A percentile compares a stretch with the other conserved stretches of the same genome.
Conservation (phyloP, 306 rosid species). For the Dryas octopetala region DNA sequence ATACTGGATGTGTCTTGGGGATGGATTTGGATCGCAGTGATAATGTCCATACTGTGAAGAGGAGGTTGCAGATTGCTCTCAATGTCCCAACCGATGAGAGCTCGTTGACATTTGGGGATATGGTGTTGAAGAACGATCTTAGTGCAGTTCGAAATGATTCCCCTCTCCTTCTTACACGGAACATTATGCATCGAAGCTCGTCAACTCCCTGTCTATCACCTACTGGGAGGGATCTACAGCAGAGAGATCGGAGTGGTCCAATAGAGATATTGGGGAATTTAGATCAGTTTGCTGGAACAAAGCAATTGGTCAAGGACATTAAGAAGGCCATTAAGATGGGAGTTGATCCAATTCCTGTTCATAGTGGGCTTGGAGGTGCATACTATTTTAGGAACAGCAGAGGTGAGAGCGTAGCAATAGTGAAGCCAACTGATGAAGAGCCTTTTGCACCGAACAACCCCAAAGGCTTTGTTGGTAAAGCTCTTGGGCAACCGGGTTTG, state of each 20-base stretch:
- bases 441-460: slow-evolving; percentile 99
- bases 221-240: slow-evolving; percentile 79
- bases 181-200: slow-evolving; percentile 79
- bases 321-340: slow-evolving; percentile 75
- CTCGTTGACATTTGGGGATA: slow-evolving; percentile 87
- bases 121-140: slow-evolving; percentile 80
- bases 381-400: slow-evolving; percentile 71
- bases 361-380: slow-evolving; percentile 96
- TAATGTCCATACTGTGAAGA: slow-evolving; percentile 93
- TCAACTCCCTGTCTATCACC: slow-evolving; percentile 97
- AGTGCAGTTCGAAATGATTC: slow-evolving; percentile 77
- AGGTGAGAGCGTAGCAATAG: slow-evolving; percentile 87
- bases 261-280: slow-evolving; percentile 83
- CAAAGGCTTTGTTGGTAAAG: slow-evolving; percentile 90
- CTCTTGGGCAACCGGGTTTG: slow-evolving; percentile 94
- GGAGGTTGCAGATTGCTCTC: slow-evolving; percentile 88
- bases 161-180: slow-evolving; percentile 84
- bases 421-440: slow-evolving; percentile 96
- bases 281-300: slow-evolving; percentile 41
- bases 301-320: slow-evolving; percentile 57
- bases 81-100: slow-evolving; percentile 90
- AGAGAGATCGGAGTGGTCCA: slow-evolving; percentile 80
- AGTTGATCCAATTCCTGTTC: slow-evolving; percentile 79
- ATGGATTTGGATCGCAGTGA: slow-evolving; percentile 90
- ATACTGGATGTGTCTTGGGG: slow-evolving; percentile 82